Percentiles rank a stretch among this genome's conserved stretches.
These are phyloP conservation scores for Boehmeria nivea DNA, from an alignment of 306 rosid genomes.

Conservation along the genomic window DNA sequence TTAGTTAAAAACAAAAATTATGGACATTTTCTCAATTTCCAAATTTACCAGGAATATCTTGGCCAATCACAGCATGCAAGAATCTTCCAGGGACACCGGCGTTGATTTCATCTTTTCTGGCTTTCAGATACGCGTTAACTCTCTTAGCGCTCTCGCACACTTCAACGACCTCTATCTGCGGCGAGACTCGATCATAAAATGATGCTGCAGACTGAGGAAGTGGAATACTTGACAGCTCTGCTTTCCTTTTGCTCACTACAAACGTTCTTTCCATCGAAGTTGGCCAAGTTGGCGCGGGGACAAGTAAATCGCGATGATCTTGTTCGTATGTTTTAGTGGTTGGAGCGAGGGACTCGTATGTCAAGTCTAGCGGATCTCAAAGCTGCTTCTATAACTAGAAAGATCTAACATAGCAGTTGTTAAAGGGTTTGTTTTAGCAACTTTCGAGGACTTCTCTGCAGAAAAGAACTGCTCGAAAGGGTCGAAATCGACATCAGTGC, in stretches of 20 bases:
- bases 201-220: constrained; percentile 74
- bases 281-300: not conserved
- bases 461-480: constrained; percentile 29
- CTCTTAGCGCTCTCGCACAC: constrained; percentile 48
- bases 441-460: constrained; percentile 34
- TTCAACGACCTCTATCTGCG: constrained; percentile 58
- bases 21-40: too few species aligned
- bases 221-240: constrained; percentile 36
- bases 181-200: constrained; percentile 57
- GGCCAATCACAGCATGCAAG: constrained; percentile 61
- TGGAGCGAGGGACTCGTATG: too few species aligned
- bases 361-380: too few species aligned
- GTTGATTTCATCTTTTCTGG: constrained; percentile 57
- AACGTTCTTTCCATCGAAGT: constrained; percentile 36
- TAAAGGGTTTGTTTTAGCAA: constrained; percentile 30
- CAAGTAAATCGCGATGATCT: constrained; percentile 14
- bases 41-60: constrained; percentile 53
- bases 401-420: constrained; percentile 8
- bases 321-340: too few species aligned
- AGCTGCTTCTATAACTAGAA: constrained; percentile 5
- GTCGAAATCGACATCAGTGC: constrained; percentile 21
- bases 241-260: constrained; percentile 38
- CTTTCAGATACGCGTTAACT: constrained; percentile 61
- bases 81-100: constrained; percentile 72
- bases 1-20: too few species aligned